phyloP scores from a whole-genome alignment of 495 filamentous ascomycete genomes.

The Penicillium flavigenum region DNA sequence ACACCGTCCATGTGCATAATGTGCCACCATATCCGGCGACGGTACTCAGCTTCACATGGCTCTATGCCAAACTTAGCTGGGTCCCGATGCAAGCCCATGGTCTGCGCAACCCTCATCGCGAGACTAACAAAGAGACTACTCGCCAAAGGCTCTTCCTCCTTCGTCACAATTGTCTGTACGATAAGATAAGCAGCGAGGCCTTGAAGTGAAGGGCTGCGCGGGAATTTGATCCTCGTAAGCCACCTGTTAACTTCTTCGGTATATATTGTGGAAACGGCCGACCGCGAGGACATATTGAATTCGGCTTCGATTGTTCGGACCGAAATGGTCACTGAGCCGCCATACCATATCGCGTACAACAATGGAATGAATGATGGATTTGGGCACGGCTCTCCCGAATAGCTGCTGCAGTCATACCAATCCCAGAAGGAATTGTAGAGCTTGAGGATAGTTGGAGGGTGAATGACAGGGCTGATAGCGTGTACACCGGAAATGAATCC shows the following conservation, averaged over 20 bases:
- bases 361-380: conserved; percentile 47
- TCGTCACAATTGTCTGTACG: conserved; percentile 47
- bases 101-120: conserved; percentile 65
- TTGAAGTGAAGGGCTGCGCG: conserved; percentile 47
- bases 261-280: conserved; percentile 39
- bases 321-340: conserved; percentile 47
- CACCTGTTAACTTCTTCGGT: conserved; percentile 45
- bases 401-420: conserved; percentile 49
- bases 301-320: conserved; percentile 46
- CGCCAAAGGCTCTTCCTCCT: conserved; percentile 49
- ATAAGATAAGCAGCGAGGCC: conserved; percentile 47
- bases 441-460: conserved; percentile 45
- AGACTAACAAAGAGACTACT: conserved; percentile 54
- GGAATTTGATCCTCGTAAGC: conserved; percentile 46
- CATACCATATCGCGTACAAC: conserved; percentile 51
- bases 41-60: conserved; percentile 66
- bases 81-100: conserved; percentile 71
- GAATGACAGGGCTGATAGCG: conserved; percentile 46
- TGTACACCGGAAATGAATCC: conserved; percentile 51
- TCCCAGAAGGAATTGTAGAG: conserved; percentile 49
- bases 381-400: conserved; percentile 44
- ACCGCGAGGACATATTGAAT: conserved; percentile 39
- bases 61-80: conserved; percentile 64
- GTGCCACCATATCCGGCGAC: conserved; percentile 72
- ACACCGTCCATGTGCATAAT: conserved; percentile 65